Percentiles rank a stretch among this genome's conserved stretches.
phyloP scores from a whole-genome alignment of 2,329 filamentous ascomycete genomes.

The Aureobasidium namibiae region DNA sequence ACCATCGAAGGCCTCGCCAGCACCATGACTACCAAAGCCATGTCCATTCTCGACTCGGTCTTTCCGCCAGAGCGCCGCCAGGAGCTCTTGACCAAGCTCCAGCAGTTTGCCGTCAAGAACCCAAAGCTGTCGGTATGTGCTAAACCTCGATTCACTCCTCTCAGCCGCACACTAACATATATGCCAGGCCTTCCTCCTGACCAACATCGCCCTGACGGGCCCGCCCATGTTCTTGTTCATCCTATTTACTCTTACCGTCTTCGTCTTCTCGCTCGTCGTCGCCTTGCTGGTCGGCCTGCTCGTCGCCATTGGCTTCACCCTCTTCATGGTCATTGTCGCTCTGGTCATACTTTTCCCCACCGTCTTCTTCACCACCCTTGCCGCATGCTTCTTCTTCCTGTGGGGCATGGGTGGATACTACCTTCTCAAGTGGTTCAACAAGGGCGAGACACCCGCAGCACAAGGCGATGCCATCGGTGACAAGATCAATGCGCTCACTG shows the following conservation, averaged over 20 bases:
- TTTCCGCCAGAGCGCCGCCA: slow-evolving; percentile 55
- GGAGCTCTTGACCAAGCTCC: slow-evolving; percentile 45
- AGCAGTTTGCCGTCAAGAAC: slow-evolving; percentile 52
- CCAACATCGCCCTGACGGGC: slow-evolving; percentile 57
- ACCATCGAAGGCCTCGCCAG: slow-evolving; percentile 23
- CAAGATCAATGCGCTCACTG: slow-evolving; percentile 32
- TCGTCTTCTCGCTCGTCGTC: slow-evolving; percentile 53
- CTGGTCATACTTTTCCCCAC: slow-evolving; percentile 60
- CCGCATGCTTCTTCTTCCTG: slow-evolving; percentile 58
- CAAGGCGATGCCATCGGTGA: slow-evolving; percentile 32
- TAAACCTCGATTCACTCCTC: neutral
- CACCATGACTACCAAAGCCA: slow-evolving; percentile 22
- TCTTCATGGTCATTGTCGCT: slow-evolving; percentile 60
- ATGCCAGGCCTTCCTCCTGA: slow-evolving; percentile 56
- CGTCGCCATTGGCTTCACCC: slow-evolving; percentile 50
- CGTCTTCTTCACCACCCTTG: slow-evolving; percentile 55
- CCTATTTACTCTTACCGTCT: slow-evolving; percentile 54
- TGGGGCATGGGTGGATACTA: slow-evolving; percentile 57
- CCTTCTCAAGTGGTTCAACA: slow-evolving; percentile 35
- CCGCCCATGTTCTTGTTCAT: slow-evolving; percentile 62
- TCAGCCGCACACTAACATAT: slow-evolving; percentile 12
- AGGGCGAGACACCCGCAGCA: slow-evolving; percentile 20
- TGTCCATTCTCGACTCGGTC: slow-evolving; percentile 39
- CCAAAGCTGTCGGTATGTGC: slow-evolving; percentile 60
- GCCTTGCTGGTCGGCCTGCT: slow-evolving; percentile 48